These are phyloP conservation scores for Podospora tetraspora DNA, from an alignment of 495 filamentous ascomycete species.

Conservation along the genomic window DNA sequence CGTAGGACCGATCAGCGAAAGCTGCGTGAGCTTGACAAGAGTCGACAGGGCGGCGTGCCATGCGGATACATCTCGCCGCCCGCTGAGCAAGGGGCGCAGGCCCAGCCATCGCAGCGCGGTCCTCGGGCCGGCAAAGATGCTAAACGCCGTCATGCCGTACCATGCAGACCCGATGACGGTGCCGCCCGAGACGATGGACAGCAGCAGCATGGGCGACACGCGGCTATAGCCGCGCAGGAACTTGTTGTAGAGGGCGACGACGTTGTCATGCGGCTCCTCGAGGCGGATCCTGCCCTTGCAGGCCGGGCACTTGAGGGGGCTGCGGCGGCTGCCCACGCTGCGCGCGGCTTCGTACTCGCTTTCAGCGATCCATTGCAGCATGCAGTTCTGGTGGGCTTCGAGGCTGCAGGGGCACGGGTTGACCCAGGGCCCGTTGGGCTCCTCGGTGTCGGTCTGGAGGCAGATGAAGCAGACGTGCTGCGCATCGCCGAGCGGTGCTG, in stretches of 20 bases:
- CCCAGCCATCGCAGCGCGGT: conserved; percentile 10
- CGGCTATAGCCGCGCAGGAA: conserved; percentile 51
- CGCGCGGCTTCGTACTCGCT: conserved; percentile 48
- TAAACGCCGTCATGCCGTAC: conserved; percentile 35
- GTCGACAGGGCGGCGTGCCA: background rate
- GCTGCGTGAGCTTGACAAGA: conserved; percentile 14
- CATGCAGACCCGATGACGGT: conserved; percentile 40
- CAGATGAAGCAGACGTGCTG: conserved; percentile 88
- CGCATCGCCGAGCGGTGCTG: conserved; percentile 17
- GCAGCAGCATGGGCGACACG: conserved; percentile 54
- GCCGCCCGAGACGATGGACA: conserved; percentile 50
- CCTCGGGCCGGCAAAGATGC: conserved; percentile 35
- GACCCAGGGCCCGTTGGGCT: conserved; percentile 66
- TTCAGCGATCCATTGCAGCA: conserved; percentile 86
- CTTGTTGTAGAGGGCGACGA: conserved; percentile 55
- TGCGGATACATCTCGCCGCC: background rate
- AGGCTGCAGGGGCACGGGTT: conserved; percentile 84
- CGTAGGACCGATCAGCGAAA: conserved; percentile 37
- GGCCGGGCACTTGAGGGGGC: conserved; percentile 66
- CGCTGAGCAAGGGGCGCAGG: background rate
- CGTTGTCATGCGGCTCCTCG: conserved; percentile 61
- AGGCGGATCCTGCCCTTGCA: conserved; percentile 79
- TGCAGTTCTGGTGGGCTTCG: conserved; percentile 83
- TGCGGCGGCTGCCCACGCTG: conserved; percentile 44
- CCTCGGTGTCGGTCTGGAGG: conserved; percentile 68